phyloP scores from a whole-genome alignment of 768 basidiomycete species.

The Boletus edulis region DNA sequence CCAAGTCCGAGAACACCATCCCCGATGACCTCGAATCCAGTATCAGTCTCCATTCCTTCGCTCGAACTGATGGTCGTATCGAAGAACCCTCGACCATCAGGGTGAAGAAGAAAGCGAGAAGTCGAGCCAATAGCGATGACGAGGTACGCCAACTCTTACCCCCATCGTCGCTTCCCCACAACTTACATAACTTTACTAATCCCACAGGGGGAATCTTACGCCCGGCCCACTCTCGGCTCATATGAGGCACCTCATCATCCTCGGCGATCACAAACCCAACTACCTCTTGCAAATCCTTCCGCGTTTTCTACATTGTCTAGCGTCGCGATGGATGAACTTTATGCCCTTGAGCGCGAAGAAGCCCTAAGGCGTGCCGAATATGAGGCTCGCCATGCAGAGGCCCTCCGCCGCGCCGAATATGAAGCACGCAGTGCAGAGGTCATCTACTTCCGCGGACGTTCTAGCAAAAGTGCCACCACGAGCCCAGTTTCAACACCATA shows the following conservation, averaged over 20 bases:
- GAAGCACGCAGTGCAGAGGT: slow-evolving; percentile 51
- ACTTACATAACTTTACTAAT: slow-evolving; percentile 26
- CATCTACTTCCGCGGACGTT: slow-evolving; percentile 34
- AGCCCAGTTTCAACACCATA: slow-evolving; percentile 55
- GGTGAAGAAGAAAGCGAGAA: slow-evolving; percentile 75
- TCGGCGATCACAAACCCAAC: slow-evolving; percentile 28
- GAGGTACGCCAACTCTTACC: slow-evolving; percentile 55
- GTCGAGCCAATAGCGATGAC: slow-evolving; percentile 77
- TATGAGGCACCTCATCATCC: slow-evolving; percentile 37
- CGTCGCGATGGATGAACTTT: slow-evolving; percentile 85
- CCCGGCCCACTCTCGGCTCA: slow-evolving; percentile 52
- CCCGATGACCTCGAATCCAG: slow-evolving; percentile 26
- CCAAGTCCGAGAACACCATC: slow-evolving; percentile 24
- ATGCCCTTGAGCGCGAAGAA: slow-evolving; percentile 85
- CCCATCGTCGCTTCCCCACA: slow-evolving; percentile 25
- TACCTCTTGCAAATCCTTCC: slow-evolving; percentile 34
- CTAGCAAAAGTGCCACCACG: slow-evolving; percentile 67
- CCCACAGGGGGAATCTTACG: slow-evolving; percentile 53
- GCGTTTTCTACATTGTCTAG: slow-evolving; percentile 69
- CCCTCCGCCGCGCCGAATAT: slow-evolving; percentile 61
- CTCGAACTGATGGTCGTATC: slow-evolving; percentile 15
- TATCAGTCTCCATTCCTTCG: slow-evolving; percentile 27
- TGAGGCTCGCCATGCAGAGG: slow-evolving; percentile 73
- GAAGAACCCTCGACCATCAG: slow-evolving; percentile 33
- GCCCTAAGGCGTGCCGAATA: slow-evolving; percentile 83